Conservation (phyloP, 305 asterid species). For the Petunia hybrid region DNA sequence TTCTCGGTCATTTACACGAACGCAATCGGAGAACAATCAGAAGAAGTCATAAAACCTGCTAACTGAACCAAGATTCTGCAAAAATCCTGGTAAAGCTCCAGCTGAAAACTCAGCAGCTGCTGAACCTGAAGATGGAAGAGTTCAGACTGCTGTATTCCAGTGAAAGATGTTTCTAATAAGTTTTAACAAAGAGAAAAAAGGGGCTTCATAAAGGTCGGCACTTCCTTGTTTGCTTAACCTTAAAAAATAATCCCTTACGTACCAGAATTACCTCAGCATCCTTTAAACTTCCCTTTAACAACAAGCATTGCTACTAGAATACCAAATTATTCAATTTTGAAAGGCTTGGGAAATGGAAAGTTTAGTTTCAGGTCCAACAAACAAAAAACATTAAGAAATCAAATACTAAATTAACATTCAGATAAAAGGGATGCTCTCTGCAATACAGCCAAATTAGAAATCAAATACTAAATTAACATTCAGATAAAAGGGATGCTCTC, state of each 20-base stretch:
- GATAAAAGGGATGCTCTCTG: constrained; percentile 12
- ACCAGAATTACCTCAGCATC: background rate
- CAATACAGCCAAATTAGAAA: background rate
- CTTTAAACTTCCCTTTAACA: constrained; percentile 8
- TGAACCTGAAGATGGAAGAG: constrained; percentile 61
- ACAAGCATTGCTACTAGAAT: constrained; percentile 9
- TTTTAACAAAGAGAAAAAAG: background rate
- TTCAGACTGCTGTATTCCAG: background rate
- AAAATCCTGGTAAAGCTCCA: constrained; percentile 84
- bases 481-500: constrained; percentile 19
- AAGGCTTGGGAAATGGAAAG: constrained; percentile 15
- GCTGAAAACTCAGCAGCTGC: constrained; percentile 97
- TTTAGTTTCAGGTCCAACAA: background rate
- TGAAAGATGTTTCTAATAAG: constrained; percentile 17
- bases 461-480: background rate
- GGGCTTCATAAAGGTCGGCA: background rate
- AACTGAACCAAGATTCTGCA: constrained; percentile 55
- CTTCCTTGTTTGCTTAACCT: background rate
- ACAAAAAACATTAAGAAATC: background rate
- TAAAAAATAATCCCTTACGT: constrained; percentile 17
- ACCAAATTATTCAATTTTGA: constrained; percentile 13
- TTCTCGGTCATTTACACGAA: constrained; percentile 10
- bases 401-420: background rate
- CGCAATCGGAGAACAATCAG: constrained; percentile 25
- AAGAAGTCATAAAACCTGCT: constrained; percentile 50